Evolutionary conservation across 495 filamentous ascomycete genomes (phyloP), one percentile per base, ranked within the genome.

Genomic region (Cladorrhinum samala): DNA sequence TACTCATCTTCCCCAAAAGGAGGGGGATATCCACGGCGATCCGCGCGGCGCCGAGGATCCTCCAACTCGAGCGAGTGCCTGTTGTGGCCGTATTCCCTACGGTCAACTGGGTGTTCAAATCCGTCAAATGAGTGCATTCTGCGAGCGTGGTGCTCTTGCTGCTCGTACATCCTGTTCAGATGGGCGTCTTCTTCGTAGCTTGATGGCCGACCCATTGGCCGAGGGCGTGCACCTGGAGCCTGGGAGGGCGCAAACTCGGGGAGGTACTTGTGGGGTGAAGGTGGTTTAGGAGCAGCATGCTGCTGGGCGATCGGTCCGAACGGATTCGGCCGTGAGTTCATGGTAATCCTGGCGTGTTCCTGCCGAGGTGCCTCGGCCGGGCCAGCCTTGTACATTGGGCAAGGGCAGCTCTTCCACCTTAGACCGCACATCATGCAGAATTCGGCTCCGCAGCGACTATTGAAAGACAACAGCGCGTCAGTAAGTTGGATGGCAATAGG

Each of bases 361-460:
- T 82, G 61, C 2, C 70, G 73, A 52, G 86, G 84, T 48, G 70
- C 68, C 23, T 85, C 81, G 18, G 80, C 67, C 16, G 72, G 64
- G 16, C 81, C 76, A 59, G 86, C 83, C 55, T 83, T 88, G 72
- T 90, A 91, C 81, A 80, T 87, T 2, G 86, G 83, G 58, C 88
- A 93, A 50, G 86, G 80, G 59, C 88, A 94, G 0, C 79, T 83
- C 68, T 91, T 92, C 88, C 88, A 91, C 55, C 83, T 83, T 20
- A 68, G 59, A 11, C 85, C 89, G 60, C 88, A 94, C 30, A 85
- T 75, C 79, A 89, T 87, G 69, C 88, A 94, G 66, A 91, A 91
- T 58, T 91, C 81, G 19, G 87, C 88, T 46, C 79, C 83, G 63
- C 88, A 92, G 48, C 82, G 86, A 67, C 85, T 84, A 13, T n/a